Evolutionary conservation across 768 basidiomycete genomes (phyloP).

Genomic region (Trametes punicea): DNA sequence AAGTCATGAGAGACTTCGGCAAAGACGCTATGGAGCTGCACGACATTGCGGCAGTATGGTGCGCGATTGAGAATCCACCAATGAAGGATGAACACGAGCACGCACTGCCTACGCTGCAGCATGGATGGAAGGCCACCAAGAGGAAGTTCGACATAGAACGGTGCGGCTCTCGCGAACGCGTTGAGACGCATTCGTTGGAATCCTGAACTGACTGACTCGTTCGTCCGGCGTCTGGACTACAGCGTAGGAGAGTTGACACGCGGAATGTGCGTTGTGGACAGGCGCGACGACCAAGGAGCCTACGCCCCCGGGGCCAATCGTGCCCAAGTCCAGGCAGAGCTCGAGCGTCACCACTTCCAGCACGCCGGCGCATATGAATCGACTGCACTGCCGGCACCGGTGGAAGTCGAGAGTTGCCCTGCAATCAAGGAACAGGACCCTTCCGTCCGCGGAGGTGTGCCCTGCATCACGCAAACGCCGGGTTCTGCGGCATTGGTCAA

Average conservation of each 20-base stretch:
- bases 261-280: slow-evolving; percentile 85
- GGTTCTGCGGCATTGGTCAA: slow-evolving; percentile 50
- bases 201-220: neutral
- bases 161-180: slow-evolving; percentile 33
- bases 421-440: neutral
- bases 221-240: neutral
- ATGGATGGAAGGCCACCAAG: slow-evolving; percentile 52
- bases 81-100: slow-evolving; percentile 21
- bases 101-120: slow-evolving; percentile 28
- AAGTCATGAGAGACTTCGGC: slow-evolving; percentile 75
- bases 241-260: slow-evolving; percentile 78
- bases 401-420: slow-evolving; percentile 41
- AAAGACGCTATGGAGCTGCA: slow-evolving; percentile 88
- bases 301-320: slow-evolving; percentile 67
- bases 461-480: slow-evolving; percentile 56
- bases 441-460: slow-evolving; percentile 25
- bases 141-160: slow-evolving; percentile 37
- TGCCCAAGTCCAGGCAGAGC: slow-evolving; percentile 53
- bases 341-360: slow-evolving; percentile 36
- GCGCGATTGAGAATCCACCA: slow-evolving; percentile 70
- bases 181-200: neutral
- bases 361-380: slow-evolving; percentile 43
- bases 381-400: slow-evolving; percentile 50
- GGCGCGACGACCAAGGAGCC: slow-evolving; percentile 61
- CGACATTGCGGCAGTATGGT: slow-evolving; percentile 89